Evolutionary conservation across 1,139 yeast species (phyloP), one percentile per base, ranked within the genome.

Genomic region (Wickerhamomyces sp.): DNA sequence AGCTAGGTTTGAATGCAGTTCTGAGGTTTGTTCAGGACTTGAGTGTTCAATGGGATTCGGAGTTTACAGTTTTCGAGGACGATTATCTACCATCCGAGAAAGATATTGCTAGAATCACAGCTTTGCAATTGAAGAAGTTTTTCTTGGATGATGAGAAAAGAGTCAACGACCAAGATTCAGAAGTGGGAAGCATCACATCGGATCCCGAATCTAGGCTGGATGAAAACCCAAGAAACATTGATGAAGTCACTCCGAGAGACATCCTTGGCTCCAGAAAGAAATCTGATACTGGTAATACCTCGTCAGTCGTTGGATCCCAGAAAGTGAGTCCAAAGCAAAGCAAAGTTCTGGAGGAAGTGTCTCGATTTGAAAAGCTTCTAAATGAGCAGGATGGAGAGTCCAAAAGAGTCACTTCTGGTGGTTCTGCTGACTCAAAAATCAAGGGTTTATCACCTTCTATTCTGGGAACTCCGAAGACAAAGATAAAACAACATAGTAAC

Each of bases 61-160:
- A 86, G 49, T 90, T 94, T 59, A 75, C 79, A 39, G 87, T 81
- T n/a, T 90, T 93, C 66, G 97, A 88, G 52, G 76, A 76, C 44
- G 74, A 73, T 30, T 93, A 76, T 59, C 76, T 93, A 49, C 98
- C 98, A 0, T 82, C 95, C 14, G 99, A 94, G 63, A 88, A 85
- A 59, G 99, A 94, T 72, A 87, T 94, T 54, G 84, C 96, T 9
- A 75, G 90, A 50, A 86, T 93, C 40, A 91, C 99, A 2, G 88
- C 96, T 13, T 84, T 84, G 55, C 99, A 93, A 60, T 71, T 94
- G 59, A 79, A 83, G 49, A 87, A 82, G 55, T 75, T 90, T 45
- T 82, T 93, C 57, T 65, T 78, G 56, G 89, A 71, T 43, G 65
- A 69, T 26, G 65, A 62, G 30, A 62, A 60, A 46, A 59, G 50